Conservation (phyloP, 1,284 basidiomycete genomes). For the Marasmius tenuissimus region DNA sequence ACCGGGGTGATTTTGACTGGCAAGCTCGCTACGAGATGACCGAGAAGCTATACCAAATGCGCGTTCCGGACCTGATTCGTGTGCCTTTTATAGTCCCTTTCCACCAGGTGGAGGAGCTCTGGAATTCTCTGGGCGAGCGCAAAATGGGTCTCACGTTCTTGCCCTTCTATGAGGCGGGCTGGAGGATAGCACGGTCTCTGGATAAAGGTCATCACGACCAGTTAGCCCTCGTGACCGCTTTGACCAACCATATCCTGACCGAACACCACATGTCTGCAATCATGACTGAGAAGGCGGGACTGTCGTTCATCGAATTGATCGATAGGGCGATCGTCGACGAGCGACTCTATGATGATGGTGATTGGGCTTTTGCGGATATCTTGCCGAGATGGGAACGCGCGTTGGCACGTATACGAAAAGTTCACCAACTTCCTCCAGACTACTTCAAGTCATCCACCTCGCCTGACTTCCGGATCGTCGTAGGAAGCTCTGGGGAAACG, state of each 20-base stretch:
- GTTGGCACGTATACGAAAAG: too few species aligned
- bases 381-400: not conserved
- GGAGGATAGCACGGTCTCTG: not conserved
- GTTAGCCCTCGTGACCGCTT: not conserved
- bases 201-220: not conserved
- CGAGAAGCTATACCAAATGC: not conserved
- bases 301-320: not conserved
- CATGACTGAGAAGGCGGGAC: not conserved
- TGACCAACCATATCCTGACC: not conserved
- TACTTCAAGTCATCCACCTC: too few species aligned
- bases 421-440: too few species aligned
- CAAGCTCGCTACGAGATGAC: not conserved
- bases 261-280: not conserved
- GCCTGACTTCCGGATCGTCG: too few species aligned
- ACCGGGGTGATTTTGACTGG: not conserved
- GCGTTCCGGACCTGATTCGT: not conserved
- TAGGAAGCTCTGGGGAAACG: too few species aligned
- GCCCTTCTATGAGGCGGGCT: not conserved
- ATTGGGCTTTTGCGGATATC: not conserved
- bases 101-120: not conserved
- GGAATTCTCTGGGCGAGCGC: not conserved
- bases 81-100: not conserved
- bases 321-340: not conserved
- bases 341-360: not conserved
- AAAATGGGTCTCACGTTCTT: not conserved